phyloP scores from a whole-genome alignment of 2,329 filamentous ascomycete species.

The Sporothrix brunneoviolacea region DNA sequence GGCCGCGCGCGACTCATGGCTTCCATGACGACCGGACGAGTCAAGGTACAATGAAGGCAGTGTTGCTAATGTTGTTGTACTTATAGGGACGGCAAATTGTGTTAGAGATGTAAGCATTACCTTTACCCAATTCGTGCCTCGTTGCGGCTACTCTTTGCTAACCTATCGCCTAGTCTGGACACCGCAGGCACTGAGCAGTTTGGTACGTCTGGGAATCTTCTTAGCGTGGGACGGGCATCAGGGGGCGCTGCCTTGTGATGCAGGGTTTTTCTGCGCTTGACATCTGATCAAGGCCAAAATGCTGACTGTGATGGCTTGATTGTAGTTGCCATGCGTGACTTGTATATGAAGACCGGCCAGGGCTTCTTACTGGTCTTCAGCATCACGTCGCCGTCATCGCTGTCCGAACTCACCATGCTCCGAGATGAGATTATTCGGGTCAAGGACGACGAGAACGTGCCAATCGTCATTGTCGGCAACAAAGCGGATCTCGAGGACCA shows the following conservation, averaged over 20 bases:
- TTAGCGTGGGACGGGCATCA: too few relatives aligned
- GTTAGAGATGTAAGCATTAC: constrained; percentile 68
- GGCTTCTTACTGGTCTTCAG: constrained; percentile 89
- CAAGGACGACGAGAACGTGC: constrained; percentile 78
- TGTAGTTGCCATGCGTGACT: constrained; percentile 62
- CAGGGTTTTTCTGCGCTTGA: too few relatives aligned
- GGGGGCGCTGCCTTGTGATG: too few relatives aligned
- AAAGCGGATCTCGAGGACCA: constrained; percentile 87
- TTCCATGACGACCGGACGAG: too few relatives aligned
- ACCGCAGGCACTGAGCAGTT: constrained; percentile 91
- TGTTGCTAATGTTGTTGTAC: too few relatives aligned
- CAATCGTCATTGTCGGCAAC: constrained; percentile 87
- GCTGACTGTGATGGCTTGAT: too few relatives aligned
- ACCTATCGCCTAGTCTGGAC: constrained; percentile 54
- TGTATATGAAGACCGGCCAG: constrained; percentile 91
- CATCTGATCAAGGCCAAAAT: too few relatives aligned
- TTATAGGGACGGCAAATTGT: constrained; percentile 78
- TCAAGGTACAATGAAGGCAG: too few relatives aligned
- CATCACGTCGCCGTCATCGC: constrained; percentile 78
- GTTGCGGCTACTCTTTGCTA: not conserved
- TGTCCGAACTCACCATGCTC: constrained; percentile 72
- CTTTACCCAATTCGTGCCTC: not conserved
- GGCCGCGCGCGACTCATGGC: too few relatives aligned
- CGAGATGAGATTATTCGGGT: constrained; percentile 87
- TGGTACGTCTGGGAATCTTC: constrained; percentile 67